phyloP scores from a whole-genome alignment of 371 early-diverging fungal species.

The Aphelidium insulamus region DNA sequence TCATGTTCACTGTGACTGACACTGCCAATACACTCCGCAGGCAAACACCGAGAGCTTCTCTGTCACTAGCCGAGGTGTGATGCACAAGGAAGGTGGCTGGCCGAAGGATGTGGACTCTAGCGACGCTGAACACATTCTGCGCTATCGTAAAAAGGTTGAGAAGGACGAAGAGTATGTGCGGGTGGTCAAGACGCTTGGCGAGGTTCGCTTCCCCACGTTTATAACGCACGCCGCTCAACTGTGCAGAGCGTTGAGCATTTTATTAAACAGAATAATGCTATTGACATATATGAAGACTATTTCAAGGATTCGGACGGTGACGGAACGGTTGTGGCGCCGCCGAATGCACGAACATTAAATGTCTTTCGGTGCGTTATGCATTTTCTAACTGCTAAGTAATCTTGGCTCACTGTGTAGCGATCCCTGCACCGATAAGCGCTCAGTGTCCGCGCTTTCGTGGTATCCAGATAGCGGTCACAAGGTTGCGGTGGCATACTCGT shows the following conservation, averaged over 20 bases:
- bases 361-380: conserved; percentile 14
- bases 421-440: conserved; percentile 18
- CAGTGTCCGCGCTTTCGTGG: conserved; percentile 22
- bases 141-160: conserved; percentile 29
- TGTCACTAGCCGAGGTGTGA: conserved; percentile 18
- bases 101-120: conserved; percentile 28
- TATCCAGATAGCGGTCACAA: conserved; percentile 31
- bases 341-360: conserved; percentile 20
- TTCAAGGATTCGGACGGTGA: conserved; percentile 18
- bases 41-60: conserved; percentile 24
- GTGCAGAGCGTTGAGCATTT: conserved; percentile 25
- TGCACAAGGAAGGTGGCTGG: conserved; percentile 30
- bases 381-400: not conserved
- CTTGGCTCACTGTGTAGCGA: conserved; percentile 9
- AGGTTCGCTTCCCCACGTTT: conserved; percentile 2
- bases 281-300: conserved; percentile 32
- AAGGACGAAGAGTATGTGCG: conserved; percentile 31
- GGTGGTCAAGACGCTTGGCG: conserved; percentile 16
- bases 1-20: no score
- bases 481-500: conserved; percentile 26
- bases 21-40: no score
- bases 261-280: conserved; percentile 32
- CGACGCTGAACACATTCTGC: conserved; percentile 29
- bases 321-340: conserved; percentile 12
- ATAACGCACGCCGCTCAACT: not conserved